phyloP scores from a whole-genome alignment of 1,139 yeast species.

The Chernovozyma aurita region DNA sequence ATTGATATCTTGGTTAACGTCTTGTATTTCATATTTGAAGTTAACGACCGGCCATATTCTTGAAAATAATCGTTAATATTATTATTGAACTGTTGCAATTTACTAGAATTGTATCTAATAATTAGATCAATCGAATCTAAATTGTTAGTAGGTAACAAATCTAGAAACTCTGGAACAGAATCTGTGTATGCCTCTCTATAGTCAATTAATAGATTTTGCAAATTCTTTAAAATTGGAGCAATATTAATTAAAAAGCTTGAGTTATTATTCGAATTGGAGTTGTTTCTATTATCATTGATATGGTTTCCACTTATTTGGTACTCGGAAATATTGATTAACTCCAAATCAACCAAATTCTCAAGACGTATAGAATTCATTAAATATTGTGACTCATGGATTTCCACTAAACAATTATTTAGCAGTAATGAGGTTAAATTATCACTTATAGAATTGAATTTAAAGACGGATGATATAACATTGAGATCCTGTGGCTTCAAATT shows the following conservation, averaged over 20 bases:
- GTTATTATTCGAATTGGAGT: no score
- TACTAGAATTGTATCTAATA: slow-evolving; percentile 38
- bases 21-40: slow-evolving; percentile 13
- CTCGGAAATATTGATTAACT: slow-evolving; percentile 27
- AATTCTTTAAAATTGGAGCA: slow-evolving; percentile 18
- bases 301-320: slow-evolving; percentile 10
- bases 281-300: no score
- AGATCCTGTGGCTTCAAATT: no score
- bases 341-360: slow-evolving; percentile 17
- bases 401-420: slow-evolving; percentile 24
- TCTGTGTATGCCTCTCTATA: slow-evolving; percentile 42
- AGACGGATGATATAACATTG: no score
- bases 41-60: slow-evolving; percentile 27
- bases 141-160: slow-evolving; percentile 13
- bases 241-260: slow-evolving; percentile 28
- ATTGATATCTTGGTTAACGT: slow-evolving; percentile 36
- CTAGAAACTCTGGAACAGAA: slow-evolving; percentile 37
- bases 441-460: no score
- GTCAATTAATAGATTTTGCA: slow-evolving; percentile 36
- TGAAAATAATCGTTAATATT: slow-evolving; percentile 20
- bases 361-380: slow-evolving; percentile 20
- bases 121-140: slow-evolving; percentile 38
- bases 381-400: slow-evolving; percentile 18
- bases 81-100: slow-evolving; percentile 16
- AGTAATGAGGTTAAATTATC: slow-evolving; percentile 20